Evolutionary conservation across 306 rosid genomes (phyloP).

Genomic region (Ceratonia siliqua): DNA sequence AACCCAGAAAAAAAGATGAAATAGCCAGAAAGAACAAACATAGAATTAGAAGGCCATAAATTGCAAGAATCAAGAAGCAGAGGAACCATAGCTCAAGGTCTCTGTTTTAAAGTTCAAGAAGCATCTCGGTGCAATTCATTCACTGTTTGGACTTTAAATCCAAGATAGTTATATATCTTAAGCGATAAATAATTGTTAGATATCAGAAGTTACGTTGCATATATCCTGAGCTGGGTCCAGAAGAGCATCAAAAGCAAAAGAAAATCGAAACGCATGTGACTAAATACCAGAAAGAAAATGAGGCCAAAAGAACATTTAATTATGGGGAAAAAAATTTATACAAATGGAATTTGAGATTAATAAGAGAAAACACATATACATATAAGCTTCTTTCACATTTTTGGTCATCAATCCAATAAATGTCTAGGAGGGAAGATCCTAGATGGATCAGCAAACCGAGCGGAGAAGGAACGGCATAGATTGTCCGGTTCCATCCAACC

Average conservation of each 20-base stretch:
- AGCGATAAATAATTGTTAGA: neutral
- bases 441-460: constrained; percentile 69
- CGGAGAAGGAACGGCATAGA: constrained; percentile 62
- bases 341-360: constrained; percentile 1
- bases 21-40: neutral
- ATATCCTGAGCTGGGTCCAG: neutral
- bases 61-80: neutral
- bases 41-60: neutral
- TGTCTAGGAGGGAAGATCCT: constrained; percentile 39
- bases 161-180: neutral
- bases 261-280: neutral
- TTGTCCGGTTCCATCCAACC: constrained; percentile 65
- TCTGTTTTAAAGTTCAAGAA: neutral
- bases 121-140: neutral
- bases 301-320: neutral
- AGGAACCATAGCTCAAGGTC: neutral
- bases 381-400: neutral
- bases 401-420: constrained; percentile 30
- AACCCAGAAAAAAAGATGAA: constrained; percentile 12
- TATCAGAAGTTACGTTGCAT: neutral
- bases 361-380: neutral
- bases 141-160: neutral
- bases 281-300: constrained; percentile 3
- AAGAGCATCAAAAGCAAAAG: constrained; percentile 15
- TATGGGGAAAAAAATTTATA: neutral